Evolutionary conservation across 192 early-diverging fungal species (phyloP).

Genomic region (Funneliformis mosseae): DNA sequence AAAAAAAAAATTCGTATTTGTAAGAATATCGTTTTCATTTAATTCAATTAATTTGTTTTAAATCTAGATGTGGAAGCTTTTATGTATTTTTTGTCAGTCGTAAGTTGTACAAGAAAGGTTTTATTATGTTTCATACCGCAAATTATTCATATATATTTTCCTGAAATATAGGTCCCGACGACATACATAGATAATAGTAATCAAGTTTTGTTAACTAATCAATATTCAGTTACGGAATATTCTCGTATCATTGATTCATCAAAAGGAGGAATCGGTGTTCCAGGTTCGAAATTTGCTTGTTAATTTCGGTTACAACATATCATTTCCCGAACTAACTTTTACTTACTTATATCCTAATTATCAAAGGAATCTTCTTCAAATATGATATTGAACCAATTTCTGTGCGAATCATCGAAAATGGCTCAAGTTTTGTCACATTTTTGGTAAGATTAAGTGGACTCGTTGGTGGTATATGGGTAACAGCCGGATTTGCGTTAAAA

Average conservation of each 20-base stretch:
- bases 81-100: conserved; percentile 87
- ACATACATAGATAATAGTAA: conserved; percentile 65
- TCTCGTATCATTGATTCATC: conserved; percentile 42
- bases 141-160: not conserved
- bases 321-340: not conserved
- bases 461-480: conserved; percentile 79
- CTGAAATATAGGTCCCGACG: conserved; percentile 58
- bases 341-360: not conserved
- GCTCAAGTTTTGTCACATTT: conserved; percentile 67
- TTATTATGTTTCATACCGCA: not conserved
- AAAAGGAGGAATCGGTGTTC: conserved; percentile 36
- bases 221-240: conserved; percentile 91
- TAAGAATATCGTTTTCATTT: no score
- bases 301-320: not conserved
- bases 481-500: conserved; percentile 48
- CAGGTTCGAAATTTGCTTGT: conserved; percentile 33
- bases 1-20: no score
- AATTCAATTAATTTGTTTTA: not conserved
- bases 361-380: conserved; percentile 79
- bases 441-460: conserved; percentile 84
- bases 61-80: conserved; percentile 70
- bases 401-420: conserved; percentile 71
- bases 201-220: conserved; percentile 77
- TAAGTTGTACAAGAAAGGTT: conserved; percentile 37
- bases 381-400: conserved; percentile 91